Percentiles rank a stretch among this genome's conserved stretches.
Conservation (phyloP, 179 eudicot species). For the Beta macrorhiza region DNA sequence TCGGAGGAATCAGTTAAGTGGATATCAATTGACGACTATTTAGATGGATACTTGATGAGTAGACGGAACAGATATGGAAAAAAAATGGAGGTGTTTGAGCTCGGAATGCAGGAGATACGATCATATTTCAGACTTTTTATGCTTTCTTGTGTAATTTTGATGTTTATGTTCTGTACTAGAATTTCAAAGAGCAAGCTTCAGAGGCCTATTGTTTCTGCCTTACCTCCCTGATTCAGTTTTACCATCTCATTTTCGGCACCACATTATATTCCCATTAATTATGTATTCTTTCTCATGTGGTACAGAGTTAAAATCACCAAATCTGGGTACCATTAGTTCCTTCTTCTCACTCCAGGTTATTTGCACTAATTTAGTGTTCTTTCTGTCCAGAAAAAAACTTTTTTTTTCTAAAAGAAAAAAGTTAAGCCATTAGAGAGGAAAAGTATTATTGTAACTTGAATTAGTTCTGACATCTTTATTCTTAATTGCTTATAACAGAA, state of each 20-base stretch:
- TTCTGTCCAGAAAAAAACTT: background rate
- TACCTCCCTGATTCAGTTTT: constrained; percentile 34
- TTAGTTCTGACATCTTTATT: background rate
- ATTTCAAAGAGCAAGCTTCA: constrained; percentile 71
- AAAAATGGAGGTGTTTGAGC: constrained; percentile 79
- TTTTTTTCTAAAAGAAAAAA: no score
- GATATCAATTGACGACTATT: constrained; percentile 73
- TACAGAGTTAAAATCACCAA: constrained; percentile 16
- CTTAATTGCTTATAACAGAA: background rate
- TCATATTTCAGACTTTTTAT: constrained; percentile 91
- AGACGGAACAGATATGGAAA: constrained; percentile 78
- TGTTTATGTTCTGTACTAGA: constrained; percentile 96
- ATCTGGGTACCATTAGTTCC: background rate
- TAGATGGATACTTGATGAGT: constrained; percentile 78
- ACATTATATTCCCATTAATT: constrained; percentile 21
- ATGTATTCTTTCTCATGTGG: constrained; percentile 22
- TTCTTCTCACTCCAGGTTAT: constrained; percentile 1
- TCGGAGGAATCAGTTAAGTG: constrained; percentile 45
- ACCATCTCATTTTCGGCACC: constrained; percentile 17
- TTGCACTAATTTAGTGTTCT: background rate
- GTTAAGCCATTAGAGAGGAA: background rate
- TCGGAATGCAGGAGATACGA: constrained; percentile 86
- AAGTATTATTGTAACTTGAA: background rate
- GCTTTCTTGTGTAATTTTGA: constrained; percentile 72
- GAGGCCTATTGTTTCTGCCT: constrained; percentile 50